Conservation (phyloP, 805 yeast genomes). For the Wickerhamiella kurtzmanii region DNA sequence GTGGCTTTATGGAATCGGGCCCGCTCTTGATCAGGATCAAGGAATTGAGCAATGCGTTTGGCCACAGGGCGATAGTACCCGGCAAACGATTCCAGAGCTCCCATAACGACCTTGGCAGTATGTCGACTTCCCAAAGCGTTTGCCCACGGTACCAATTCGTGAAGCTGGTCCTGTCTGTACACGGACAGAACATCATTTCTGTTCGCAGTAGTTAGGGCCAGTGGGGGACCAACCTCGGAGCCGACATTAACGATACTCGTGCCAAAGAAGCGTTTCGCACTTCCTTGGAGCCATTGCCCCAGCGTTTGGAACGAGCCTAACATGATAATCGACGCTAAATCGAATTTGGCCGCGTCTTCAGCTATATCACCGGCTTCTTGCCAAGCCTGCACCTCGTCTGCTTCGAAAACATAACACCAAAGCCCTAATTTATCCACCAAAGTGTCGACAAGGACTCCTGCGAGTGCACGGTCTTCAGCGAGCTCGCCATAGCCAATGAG, state of each 20-base stretch:
- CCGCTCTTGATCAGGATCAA: not conserved
- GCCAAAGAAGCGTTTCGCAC: not conserved
- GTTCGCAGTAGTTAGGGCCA: not conserved
- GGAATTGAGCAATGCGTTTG: not conserved
- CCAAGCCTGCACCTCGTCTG: not conserved
- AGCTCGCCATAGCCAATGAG: not conserved
- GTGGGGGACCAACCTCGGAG: not conserved
- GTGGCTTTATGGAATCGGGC: not conserved
- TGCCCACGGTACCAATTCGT: not conserved
- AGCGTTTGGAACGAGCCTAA: not conserved
- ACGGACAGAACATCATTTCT: not conserved
- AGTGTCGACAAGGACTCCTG: not conserved
- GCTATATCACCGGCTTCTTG: not conserved
- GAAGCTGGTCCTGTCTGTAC: not conserved
- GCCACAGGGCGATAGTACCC: not conserved
- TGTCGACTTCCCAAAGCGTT: not conserved
- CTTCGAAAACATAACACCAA: not conserved
- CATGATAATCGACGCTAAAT: not conserved
- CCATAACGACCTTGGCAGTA: not conserved
- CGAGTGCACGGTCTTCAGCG: not conserved
- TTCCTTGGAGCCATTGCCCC: not conserved
- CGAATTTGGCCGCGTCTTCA: not conserved
- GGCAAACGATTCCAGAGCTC: not conserved
- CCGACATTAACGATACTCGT: not conserved
- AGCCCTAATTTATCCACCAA: not conserved